Conservation (phyloP, 2,329 filamentous ascomycete species). For the Bretziella fagacearum region DNA sequence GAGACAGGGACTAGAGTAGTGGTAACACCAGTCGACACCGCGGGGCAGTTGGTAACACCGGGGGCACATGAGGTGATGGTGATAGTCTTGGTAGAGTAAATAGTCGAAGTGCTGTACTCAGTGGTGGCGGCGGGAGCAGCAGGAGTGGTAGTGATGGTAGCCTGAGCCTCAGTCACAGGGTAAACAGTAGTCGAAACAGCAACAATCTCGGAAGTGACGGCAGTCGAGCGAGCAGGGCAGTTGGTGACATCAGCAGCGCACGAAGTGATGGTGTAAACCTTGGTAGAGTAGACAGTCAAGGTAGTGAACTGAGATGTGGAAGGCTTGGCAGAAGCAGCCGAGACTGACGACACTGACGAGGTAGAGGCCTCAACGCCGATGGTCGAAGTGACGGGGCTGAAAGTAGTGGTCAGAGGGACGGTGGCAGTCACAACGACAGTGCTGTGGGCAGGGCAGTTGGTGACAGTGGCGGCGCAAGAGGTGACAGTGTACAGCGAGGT, state of each 20-base stretch:
- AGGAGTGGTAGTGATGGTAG: neutral
- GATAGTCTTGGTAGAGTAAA: slow-evolving; percentile 18
- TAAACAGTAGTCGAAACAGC: slow-evolving; percentile 2
- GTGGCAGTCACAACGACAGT: slow-evolving; percentile 21
- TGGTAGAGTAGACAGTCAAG: slow-evolving; percentile 6
- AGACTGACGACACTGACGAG: slow-evolving; percentile 23
- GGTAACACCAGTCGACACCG: neutral
- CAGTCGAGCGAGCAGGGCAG: neutral
- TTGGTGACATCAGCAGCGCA: neutral
- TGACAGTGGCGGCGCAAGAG: slow-evolving; percentile 34
- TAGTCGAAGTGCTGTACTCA: slow-evolving; percentile 20
- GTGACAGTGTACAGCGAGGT: slow-evolving; percentile 42
- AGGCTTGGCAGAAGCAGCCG: slow-evolving; percentile 15
- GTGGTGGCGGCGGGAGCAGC: slow-evolving; percentile 14
- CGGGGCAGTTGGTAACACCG: neutral
- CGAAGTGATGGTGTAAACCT: slow-evolving; percentile 3
- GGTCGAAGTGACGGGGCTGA: slow-evolving; percentile 15
- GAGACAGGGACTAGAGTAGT: slow-evolving; percentile 6
- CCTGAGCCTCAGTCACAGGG: neutral
- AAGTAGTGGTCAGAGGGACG: slow-evolving; percentile 25
- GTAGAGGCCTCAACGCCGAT: slow-evolving; percentile 4
- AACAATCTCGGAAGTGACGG: neutral
- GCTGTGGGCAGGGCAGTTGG: slow-evolving; percentile 38
- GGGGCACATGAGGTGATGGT: neutral
- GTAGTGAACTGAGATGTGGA: neutral